These are phyloP conservation scores for Carallia pectinifolia DNA, from an alignment of 345 rosid species.

Conservation along the genomic window DNA sequence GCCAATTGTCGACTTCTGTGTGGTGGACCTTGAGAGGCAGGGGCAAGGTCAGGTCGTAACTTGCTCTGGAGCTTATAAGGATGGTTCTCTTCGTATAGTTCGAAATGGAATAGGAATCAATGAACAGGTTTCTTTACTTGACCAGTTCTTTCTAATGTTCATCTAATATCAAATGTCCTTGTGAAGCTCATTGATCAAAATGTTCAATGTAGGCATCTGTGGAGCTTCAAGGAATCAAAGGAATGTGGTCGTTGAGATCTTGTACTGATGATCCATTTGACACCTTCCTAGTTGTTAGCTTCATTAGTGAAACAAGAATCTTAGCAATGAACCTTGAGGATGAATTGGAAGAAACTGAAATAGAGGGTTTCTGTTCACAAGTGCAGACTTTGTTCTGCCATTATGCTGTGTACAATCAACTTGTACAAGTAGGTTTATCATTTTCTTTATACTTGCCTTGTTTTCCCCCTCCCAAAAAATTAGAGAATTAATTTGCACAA, in stretches of 20 bases:
- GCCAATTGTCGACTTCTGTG: conserved; percentile 90
- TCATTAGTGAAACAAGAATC: conserved; percentile 86
- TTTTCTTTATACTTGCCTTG: neutral
- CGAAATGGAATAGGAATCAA: conserved; percentile 98
- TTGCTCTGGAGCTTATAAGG: conserved; percentile 95
- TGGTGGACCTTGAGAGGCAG: conserved; percentile 97
- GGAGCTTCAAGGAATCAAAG: conserved; percentile 97
- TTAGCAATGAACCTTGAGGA: conserved; percentile 94
- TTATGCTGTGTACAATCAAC: conserved; percentile 84
- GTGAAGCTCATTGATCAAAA: conserved; percentile 12
- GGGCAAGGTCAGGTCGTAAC: conserved; percentile 99
- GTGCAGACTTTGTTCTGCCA: conserved; percentile 94
- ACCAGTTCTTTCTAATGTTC: neutral
- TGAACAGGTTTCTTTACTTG: conserved; percentile 63
- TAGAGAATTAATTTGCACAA: no score
- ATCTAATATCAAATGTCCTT: conserved; percentile 11
- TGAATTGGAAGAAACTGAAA: conserved; percentile 95
- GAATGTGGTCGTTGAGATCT: conserved; percentile 96
- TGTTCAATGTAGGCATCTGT: conserved; percentile 68
- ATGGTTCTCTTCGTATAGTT: conserved; percentile 93
- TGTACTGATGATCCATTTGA: conserved; percentile 85
- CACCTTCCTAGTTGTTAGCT: conserved; percentile 92
- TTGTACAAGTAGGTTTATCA: conserved; percentile 63
- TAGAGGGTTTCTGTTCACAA: conserved; percentile 85
- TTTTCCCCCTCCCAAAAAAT: neutral